These are phyloP conservation scores for Trichoderma aggressivum DNA, from an alignment of 2,329 filamentous ascomycete genomes.

Conservation along the genomic window DNA sequence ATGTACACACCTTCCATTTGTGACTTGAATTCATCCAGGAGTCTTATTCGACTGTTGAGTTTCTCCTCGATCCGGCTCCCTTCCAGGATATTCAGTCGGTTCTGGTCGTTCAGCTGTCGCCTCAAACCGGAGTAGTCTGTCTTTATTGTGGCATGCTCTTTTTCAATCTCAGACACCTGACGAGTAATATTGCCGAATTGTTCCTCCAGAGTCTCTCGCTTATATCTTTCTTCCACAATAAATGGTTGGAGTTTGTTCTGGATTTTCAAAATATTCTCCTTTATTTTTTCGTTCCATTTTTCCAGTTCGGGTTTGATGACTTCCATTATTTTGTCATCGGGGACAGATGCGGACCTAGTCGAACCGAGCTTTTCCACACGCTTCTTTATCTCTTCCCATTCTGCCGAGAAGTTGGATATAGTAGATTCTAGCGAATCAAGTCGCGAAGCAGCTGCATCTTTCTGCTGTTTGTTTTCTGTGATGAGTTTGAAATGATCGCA, in stretches of 20 bases:
- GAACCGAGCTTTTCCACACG: background rate
- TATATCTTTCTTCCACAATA: conserved; percentile 24
- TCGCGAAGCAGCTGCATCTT: background rate
- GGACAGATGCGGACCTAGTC: background rate
- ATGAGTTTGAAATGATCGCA: background rate
- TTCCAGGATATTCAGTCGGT: conserved; percentile 20
- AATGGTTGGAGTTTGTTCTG: conserved; percentile 19
- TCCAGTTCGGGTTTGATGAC: background rate
- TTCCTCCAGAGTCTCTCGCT: conserved; percentile 17
- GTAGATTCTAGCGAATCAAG: background rate
- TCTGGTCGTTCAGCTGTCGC: conserved; percentile 26
- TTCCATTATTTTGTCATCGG: background rate
- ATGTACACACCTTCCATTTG: background rate
- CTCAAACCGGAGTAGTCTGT: background rate
- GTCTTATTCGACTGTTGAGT: background rate
- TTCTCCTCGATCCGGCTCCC: conserved; percentile 31
- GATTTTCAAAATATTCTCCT: background rate
- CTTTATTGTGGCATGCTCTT: conserved; percentile 9
- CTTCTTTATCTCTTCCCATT: background rate
- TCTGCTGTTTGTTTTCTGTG: background rate
- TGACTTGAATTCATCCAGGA: background rate
- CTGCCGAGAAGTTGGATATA: background rate
- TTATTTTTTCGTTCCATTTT: background rate
- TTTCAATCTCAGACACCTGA: conserved; percentile 1
- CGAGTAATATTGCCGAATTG: conserved; percentile 14